phyloP scores from a whole-genome alignment of 2,329 filamentous ascomycete species.

The Byssoonygena ceratinophila region DNA sequence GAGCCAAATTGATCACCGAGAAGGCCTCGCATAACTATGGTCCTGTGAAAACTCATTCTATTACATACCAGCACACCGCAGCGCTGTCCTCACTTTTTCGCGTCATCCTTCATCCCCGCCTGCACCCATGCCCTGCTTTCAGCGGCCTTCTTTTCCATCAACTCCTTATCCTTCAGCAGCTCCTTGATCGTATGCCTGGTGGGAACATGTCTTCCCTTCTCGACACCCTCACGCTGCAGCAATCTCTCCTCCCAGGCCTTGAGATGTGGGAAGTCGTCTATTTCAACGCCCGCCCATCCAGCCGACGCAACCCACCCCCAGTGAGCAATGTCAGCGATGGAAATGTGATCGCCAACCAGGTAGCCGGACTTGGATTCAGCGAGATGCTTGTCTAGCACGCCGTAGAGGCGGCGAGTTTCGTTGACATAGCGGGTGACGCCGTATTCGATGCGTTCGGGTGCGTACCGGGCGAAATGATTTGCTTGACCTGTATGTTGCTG shows the following conservation, averaged over 20 bases:
- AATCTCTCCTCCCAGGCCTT: conserved; percentile 68
- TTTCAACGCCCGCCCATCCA: conserved; percentile 53
- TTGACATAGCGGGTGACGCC: conserved; percentile 72
- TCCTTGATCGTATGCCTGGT: conserved; percentile 52
- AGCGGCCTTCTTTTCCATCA: conserved; percentile 47
- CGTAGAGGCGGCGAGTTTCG: conserved; percentile 73
- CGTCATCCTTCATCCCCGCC: conserved; percentile 57
- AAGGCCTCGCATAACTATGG: too few species aligned
- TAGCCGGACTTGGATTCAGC: conserved; percentile 40
- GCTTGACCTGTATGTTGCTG: conserved; percentile 30
- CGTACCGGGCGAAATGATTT: conserved; percentile 75
- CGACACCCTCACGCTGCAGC: conserved; percentile 56
- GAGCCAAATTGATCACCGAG: too few species aligned
- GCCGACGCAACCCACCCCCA: conserved; percentile 65
- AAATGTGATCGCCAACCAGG: conserved; percentile 40
- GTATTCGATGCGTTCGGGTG: conserved; percentile 71
- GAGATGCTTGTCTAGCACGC: conserved; percentile 64
- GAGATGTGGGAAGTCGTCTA: conserved; percentile 63
- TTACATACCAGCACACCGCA: neutral
- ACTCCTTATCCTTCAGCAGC: conserved; percentile 45
- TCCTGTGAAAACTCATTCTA: too few species aligned
- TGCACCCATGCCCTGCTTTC: conserved; percentile 55
- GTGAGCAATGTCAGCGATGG: conserved; percentile 61
- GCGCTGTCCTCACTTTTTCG: conserved; percentile 35
- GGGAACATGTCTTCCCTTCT: conserved; percentile 67